A percentile compares a stretch with the other conserved stretches of the same genome.
phyloP scores from a whole-genome alignment of 2,329 filamentous ascomycete genomes.

The Epichloe aotearoae region DNA sequence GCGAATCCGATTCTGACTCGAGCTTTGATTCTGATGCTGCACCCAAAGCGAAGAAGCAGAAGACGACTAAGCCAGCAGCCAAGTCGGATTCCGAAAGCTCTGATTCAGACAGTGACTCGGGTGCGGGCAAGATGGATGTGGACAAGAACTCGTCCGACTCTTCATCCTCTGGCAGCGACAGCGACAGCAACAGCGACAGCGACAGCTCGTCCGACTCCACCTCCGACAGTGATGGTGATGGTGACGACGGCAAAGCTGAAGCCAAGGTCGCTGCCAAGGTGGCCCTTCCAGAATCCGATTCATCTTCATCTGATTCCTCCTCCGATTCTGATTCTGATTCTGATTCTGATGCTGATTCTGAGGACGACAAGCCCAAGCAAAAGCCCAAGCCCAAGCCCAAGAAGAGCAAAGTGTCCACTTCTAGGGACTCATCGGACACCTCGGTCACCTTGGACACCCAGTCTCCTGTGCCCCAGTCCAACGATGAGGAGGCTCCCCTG shows the following conservation, averaged over 20 bases:
- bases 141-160: conserved; percentile 16
- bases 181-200: neutral
- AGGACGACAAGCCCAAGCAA: conserved; percentile 14
- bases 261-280: conserved; percentile 14
- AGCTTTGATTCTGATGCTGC: conserved; percentile 33
- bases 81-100: conserved; percentile 7
- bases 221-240: conserved; percentile 8
- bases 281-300: conserved; percentile 13
- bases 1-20: conserved; percentile 23
- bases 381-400: conserved; percentile 11
- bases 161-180: conserved; percentile 9
- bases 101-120: conserved; percentile 7
- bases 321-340: conserved; percentile 22
- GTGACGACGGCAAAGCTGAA: conserved; percentile 1
- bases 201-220: conserved; percentile 10
- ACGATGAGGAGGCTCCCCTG: conserved; percentile 34
- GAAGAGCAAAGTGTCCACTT: conserved; percentile 7
- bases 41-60: conserved; percentile 39
- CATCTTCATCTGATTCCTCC: conserved; percentile 16
- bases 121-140: conserved; percentile 8
- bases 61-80: conserved; percentile 18
- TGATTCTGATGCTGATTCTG: conserved; percentile 16
- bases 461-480: conserved; percentile 25
- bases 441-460: conserved; percentile 39
- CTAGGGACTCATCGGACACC: conserved; percentile 26